These are phyloP conservation scores for Cyberlindnera veronae DNA, from an alignment of 805 yeast genomes.

Conservation along the genomic window DNA sequence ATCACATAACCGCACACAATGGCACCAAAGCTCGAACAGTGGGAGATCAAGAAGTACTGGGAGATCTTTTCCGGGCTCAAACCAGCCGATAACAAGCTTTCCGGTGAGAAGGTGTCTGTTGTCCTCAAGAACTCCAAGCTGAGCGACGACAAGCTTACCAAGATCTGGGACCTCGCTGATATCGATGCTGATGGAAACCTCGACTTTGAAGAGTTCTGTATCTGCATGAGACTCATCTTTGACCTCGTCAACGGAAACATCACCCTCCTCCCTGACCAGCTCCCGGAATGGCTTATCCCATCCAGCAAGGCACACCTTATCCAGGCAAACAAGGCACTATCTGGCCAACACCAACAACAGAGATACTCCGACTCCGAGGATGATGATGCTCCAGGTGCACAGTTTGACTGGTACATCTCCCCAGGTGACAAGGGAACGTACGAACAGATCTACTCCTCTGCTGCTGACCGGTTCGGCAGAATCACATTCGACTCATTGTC, in stretches of 20 bases:
- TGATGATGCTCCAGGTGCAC: conserved; percentile 26
- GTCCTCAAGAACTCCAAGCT: conserved; percentile 88
- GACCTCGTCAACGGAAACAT: conserved; percentile 79
- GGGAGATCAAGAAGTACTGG: conserved; percentile 98
- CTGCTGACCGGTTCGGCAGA: conserved; percentile 77
- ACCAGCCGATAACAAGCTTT: conserved; percentile 74
- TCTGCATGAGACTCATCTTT: conserved; percentile 92
- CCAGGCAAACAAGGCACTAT: conserved; percentile 69
- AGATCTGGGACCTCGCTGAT: conserved; percentile 90
- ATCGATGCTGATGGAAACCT: conserved; percentile 87
- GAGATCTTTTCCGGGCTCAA: conserved; percentile 88
- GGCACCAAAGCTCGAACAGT: conserved; percentile 75
- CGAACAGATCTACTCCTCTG: conserved; percentile 70
- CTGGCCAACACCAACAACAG: conserved; percentile 23
- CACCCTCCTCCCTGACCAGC: conserved; percentile 57
- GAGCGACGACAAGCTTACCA: conserved; percentile 69
- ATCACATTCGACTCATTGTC: conserved; percentile 69
- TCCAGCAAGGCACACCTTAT: conserved; percentile 81
- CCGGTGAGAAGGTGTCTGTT: conserved; percentile 81
- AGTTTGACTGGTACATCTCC: conserved; percentile 94
- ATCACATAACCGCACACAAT: conserved; percentile 7
- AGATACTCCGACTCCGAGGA: conserved; percentile 60
- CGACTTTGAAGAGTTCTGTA: conserved; percentile 97
- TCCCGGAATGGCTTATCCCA: conserved; percentile 94
- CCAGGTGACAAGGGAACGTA: conserved; percentile 81